These are phyloP conservation scores for Baorangia bicolor DNA, from an alignment of 768 basidiomycete species.

Conservation along the genomic window DNA sequence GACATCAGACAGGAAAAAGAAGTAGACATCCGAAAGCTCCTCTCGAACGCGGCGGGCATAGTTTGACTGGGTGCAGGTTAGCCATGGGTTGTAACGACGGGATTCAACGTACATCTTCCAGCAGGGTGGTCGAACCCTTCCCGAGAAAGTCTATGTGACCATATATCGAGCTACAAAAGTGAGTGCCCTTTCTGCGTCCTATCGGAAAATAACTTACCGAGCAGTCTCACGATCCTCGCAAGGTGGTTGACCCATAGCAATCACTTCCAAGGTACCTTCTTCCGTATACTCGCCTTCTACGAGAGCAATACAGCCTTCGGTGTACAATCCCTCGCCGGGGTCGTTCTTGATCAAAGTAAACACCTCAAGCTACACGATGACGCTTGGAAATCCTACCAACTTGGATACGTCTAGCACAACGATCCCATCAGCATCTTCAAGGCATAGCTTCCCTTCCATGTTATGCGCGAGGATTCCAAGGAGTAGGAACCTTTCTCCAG, in stretches of 20 bases:
- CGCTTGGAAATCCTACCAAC: slow-evolving; percentile 48
- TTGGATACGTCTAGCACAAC: slow-evolving; percentile 88
- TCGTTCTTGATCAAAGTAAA: slow-evolving; percentile 53
- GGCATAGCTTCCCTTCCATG: slow-evolving; percentile 85
- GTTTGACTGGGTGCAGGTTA: slow-evolving; percentile 47
- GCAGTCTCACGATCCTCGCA: slow-evolving; percentile 87
- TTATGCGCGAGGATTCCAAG: slow-evolving; percentile 90
- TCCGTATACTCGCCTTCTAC: slow-evolving; percentile 97
- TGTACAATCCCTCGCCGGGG: slow-evolving; percentile 94
- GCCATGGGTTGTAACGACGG: not conserved
- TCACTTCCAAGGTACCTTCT: slow-evolving; percentile 82
- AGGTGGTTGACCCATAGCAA: slow-evolving; percentile 96
- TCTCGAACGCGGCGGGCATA: slow-evolving; percentile 60
- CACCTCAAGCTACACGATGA: slow-evolving; percentile 1
- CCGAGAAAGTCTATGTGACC: slow-evolving; percentile 98
- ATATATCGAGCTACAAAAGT: slow-evolving; percentile 70
- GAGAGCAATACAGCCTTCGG: slow-evolving; percentile 92
- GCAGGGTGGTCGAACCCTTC: slow-evolving; percentile 84
- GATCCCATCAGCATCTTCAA: slow-evolving; percentile 91
- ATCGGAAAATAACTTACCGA: slow-evolving; percentile 47
- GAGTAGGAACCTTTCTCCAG: slow-evolving; percentile 86
- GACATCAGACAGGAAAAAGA: slow-evolving; percentile 94
- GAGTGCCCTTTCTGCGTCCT: not conserved
- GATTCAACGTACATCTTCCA: slow-evolving; percentile 74
- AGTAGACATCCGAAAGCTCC: slow-evolving; percentile 74